Conservation (phyloP, 1,139 yeast species). For the Blastobotrys apis region DNA sequence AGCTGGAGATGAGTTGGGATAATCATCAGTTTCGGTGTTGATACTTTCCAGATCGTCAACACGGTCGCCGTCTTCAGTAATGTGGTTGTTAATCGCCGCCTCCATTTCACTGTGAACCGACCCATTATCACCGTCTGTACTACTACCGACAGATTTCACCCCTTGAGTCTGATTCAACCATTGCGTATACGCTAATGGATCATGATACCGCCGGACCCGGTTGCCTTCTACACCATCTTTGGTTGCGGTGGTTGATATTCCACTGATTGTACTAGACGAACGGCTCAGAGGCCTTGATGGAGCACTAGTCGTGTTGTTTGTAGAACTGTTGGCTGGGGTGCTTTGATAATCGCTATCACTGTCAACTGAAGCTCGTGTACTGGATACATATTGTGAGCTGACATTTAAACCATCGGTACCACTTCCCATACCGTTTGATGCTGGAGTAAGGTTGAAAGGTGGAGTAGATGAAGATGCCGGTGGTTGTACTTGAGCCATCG, state of each 20-base stretch:
- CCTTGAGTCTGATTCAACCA: slow-evolving; percentile 22
- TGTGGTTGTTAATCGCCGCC: not conserved
- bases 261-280: slow-evolving; percentile 54
- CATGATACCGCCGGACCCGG: slow-evolving; percentile 46
- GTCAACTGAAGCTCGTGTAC: slow-evolving; percentile 33
- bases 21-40: not conserved
- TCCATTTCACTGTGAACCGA: not conserved
- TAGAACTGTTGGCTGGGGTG: not conserved
- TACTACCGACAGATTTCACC: not conserved
- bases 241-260: slow-evolving; percentile 65
- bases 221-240: slow-evolving; percentile 71
- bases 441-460: slow-evolving; percentile 9
- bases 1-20: slow-evolving; percentile 3
- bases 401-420: too few species aligned
- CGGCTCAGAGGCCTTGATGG: slow-evolving; percentile 55
- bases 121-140: not conserved
- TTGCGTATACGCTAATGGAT: slow-evolving; percentile 33
- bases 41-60: not conserved
- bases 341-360: slow-evolving; percentile 34
- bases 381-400: slow-evolving; percentile 17
- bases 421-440: too few species aligned
- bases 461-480: too few species aligned
- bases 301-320: not conserved
- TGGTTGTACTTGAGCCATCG: too few species aligned
- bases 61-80: not conserved